phyloP scores from a whole-genome alignment of 2,329 filamentous ascomycete species.

The Colletotrichum magnum region DNA sequence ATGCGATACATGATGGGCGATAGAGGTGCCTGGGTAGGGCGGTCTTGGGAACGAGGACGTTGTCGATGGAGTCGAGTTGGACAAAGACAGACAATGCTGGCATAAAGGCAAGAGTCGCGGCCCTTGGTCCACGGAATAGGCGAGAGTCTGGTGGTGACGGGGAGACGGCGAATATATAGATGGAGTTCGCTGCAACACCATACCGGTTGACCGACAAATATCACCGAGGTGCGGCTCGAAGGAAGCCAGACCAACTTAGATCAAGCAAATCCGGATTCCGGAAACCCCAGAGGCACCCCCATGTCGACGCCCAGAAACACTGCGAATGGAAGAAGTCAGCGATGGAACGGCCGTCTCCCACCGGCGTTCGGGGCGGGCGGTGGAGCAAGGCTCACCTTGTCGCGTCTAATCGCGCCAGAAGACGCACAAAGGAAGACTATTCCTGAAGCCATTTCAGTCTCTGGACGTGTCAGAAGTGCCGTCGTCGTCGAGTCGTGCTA shows the following conservation, averaged over 20 bases:
- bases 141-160: neutral
- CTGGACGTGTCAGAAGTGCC: neutral
- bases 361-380: neutral
- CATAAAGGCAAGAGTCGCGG: neutral
- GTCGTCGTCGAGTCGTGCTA: constrained; percentile 22
- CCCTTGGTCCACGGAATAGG: neutral
- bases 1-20: constrained; percentile 51
- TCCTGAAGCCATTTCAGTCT: constrained; percentile 7
- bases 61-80: neutral
- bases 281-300: too few species aligned
- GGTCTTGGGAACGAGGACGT: neutral
- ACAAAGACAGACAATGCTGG: neutral
- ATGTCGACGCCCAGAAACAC: neutral
- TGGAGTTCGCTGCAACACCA: constrained; percentile 6
- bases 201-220: constrained; percentile 11
- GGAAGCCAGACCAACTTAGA: neutral
- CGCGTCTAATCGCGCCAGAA: neutral
- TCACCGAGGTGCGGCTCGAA: constrained; percentile 19
- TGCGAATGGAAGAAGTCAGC: too few species aligned
- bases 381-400: constrained; percentile 12
- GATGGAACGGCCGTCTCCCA: neutral
- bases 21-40: neutral
- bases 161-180: constrained; percentile 6
- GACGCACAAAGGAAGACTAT: constrained; percentile 4
- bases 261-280: neutral